phyloP scores from a whole-genome alignment of 768 basidiomycete genomes.

The Lactifluus piperatus region DNA sequence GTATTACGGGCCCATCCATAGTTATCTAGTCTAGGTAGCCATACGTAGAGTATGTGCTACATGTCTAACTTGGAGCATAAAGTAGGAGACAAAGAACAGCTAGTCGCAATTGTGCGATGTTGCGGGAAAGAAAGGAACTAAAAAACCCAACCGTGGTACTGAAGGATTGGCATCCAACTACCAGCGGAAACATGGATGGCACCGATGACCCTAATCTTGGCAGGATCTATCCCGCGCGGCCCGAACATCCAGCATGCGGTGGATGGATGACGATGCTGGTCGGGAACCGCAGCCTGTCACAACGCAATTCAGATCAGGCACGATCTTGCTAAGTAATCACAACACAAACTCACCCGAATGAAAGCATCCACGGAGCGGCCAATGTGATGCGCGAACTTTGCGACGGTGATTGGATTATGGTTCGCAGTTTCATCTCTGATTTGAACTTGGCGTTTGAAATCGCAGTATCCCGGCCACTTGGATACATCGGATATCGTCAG shows the following conservation, averaged over 20 bases:
- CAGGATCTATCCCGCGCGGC: background rate
- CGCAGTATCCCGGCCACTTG: conserved; percentile 10
- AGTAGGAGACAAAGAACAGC: background rate
- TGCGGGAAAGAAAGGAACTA: background rate
- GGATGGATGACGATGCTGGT: background rate
- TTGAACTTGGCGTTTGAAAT: conserved; percentile 11
- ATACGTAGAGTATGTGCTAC: background rate
- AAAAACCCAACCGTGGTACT: background rate
- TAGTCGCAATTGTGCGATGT: background rate
- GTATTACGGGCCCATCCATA: background rate
- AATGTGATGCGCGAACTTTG: conserved; percentile 11
- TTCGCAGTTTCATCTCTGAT: conserved; percentile 5
- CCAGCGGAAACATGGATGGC: conserved; percentile 13
- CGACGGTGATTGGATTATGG: conserved; percentile 2
- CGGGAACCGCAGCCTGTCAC: background rate
- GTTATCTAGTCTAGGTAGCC: background rate
- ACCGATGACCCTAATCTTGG: conserved; percentile 8
- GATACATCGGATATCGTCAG: background rate
- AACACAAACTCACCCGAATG: conserved; percentile 1
- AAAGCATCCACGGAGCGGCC: conserved; percentile 11
- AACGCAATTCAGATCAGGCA: background rate
- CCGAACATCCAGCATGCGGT: conserved; percentile 4
- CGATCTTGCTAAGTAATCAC: background rate
- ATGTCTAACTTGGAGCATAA: background rate
- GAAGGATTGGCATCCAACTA: conserved; percentile 19